Evolutionary conservation across 225 moss, liverwort and hornwort genomes (phyloP).

Genomic region (Climacium dendroides): DNA sequence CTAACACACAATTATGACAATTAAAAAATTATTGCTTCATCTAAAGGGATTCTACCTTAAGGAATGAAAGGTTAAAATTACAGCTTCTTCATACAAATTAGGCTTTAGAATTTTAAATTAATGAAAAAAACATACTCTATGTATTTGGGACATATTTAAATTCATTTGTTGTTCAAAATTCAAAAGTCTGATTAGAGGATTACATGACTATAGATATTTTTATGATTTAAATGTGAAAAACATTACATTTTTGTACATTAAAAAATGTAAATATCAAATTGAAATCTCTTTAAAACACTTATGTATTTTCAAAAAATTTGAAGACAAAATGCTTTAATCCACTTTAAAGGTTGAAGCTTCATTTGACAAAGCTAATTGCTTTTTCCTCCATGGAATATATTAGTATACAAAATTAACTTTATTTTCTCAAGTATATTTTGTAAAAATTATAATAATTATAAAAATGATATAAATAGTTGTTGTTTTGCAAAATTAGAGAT

Average conservation of each 20-base stretch:
- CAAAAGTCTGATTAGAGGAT: too few relatives aligned
- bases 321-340: background rate
- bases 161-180: too few relatives aligned
- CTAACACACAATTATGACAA: background rate
- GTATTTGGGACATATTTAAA: too few relatives aligned
- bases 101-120: too few relatives aligned
- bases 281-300: background rate
- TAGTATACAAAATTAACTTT: fast-evolving
- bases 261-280: background rate
- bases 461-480: fast-evolving
- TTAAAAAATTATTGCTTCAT: background rate
- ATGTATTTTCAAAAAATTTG: too few relatives aligned
- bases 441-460: background rate
- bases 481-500: background rate
- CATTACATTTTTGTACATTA: background rate
- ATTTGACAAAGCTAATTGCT: too few relatives aligned
- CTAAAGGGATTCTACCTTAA: background rate
- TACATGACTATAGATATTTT: too few relatives aligned
- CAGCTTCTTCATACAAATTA: fast-evolving
- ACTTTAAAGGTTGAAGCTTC: too few relatives aligned
- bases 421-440: background rate
- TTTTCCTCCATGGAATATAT: background rate
- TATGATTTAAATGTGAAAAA: background rate
- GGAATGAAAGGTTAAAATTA: background rate
- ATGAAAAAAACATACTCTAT: too few relatives aligned